Evolutionary conservation across 352 stramenopile genomes (phyloP), one percentile per base, ranked within the genome.

Genomic region (Globisporangium paddicum): DNA sequence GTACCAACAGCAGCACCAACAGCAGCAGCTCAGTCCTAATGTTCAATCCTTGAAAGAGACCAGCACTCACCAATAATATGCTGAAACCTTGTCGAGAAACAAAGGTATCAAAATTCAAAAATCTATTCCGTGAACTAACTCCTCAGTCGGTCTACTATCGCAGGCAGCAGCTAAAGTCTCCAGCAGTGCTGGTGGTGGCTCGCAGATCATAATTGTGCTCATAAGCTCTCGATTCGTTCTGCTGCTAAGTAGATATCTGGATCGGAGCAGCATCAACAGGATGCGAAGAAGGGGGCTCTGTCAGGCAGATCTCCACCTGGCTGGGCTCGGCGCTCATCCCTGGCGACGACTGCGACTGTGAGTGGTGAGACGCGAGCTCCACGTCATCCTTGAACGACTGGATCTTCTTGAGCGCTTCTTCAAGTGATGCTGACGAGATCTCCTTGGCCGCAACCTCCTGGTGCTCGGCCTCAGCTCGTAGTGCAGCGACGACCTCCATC

Each of bases 401-500:
- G 40, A 79, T 79, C 34, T 70, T 78, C 28, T 69, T 63, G 23
- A 82, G 28, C 18, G 73, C 73, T 18, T 82, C 66, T 1, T 75
- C 70, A 7, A 73, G 72, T 0, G 70, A 69, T 2, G 14, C 60
- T 14, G 53, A 38, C 1, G 60, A 56, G 19, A 72, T 66, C 38
- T 67, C 69, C 35, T 49, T 57, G 0, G 51, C 59, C 2, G 30
- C 50, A 10, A 58, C 51, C n/a, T 67, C 63, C 52, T 72, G 72
- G 10, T 56, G 60, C 42, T 67, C 58, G 41, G 28, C 48, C 26
- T 67, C 73, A 16, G 55, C 68, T 4, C 46, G 64, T 5, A 74
- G 60, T 28, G 28, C 50, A 3, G 60, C 53, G 8, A 69, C 23
- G 0, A 42, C 54, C 18, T 74, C 60, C 10, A 61, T 48, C 7